Evolutionary conservation across 345 rosid species (phyloP).

Genomic region (Sonneratia caseolaris): DNA sequence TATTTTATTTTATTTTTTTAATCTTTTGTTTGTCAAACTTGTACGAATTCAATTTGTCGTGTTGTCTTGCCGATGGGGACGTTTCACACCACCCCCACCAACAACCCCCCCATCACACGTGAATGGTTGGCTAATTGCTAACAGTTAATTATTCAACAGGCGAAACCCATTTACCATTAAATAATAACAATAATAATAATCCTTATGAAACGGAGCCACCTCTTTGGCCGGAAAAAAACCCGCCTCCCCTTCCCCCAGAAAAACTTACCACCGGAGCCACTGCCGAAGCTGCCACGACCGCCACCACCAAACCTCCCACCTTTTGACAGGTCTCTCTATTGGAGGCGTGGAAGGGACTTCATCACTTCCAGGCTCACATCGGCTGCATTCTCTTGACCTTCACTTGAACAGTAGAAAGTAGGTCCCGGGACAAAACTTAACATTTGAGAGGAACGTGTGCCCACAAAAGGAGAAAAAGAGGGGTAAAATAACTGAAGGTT

Average conservation of each 20-base stretch:
- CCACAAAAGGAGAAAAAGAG: neutral
- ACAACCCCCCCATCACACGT: too few species aligned
- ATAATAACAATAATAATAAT: too few species aligned
- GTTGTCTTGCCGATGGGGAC: too few species aligned
- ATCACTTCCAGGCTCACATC: constrained; percentile 55
- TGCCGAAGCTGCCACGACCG: constrained; percentile 17
- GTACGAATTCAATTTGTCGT: too few species aligned
- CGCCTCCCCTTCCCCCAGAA: constrained; percentile 10
- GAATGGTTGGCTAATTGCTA: too few species aligned
- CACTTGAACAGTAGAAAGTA: neutral
- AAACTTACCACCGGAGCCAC: neutral
- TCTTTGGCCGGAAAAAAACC: constrained; percentile 12
- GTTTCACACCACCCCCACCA: too few species aligned
- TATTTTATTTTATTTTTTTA: too few species aligned
- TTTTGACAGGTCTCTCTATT: constrained; percentile 52
- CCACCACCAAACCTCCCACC: constrained; percentile 51
- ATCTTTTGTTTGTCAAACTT: too few species aligned
- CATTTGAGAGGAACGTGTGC: neutral
- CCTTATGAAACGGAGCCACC: constrained; percentile 3
- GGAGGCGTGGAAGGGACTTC: constrained; percentile 60
- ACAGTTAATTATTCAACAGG: too few species aligned
- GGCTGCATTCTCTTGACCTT: constrained; percentile 55
- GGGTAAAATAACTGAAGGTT: neutral
- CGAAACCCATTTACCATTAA: too few species aligned
- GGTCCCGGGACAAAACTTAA: too few species aligned